Percentiles rank a stretch among this genome's conserved stretches.
Evolutionary conservation across 2,329 filamentous ascomycete genomes (phyloP).

Genomic region (Claviceps citrina): DNA sequence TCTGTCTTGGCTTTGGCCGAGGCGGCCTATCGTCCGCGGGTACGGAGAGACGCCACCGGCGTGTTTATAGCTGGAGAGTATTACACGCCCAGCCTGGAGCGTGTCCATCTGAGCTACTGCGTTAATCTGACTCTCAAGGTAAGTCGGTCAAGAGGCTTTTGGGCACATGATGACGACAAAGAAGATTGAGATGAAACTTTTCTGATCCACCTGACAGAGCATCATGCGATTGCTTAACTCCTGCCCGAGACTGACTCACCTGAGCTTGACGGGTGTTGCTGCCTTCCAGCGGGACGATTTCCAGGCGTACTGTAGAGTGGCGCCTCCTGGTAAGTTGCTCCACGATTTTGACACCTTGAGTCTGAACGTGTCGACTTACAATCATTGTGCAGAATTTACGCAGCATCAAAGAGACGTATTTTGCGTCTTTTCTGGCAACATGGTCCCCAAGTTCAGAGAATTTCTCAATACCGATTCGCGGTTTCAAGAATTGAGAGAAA

Average conservation of each 20-base stretch:
- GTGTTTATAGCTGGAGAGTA: constrained; percentile 35
- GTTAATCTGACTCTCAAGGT: constrained; percentile 68
- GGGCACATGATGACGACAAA: no score
- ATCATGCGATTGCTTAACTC: constrained; percentile 80
- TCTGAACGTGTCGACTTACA: background rate
- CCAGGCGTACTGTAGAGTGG: constrained; percentile 69
- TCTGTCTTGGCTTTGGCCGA: constrained; percentile 76
- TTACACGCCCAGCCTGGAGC: constrained; percentile 57
- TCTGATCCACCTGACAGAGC: constrained; percentile 39
- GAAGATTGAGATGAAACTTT: background rate
- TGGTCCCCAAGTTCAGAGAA: constrained; percentile 61
- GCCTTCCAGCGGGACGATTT: constrained; percentile 80
- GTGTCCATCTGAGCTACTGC: constrained; percentile 94
- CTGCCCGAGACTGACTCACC: constrained; percentile 81
- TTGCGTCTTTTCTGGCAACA: constrained; percentile 86
- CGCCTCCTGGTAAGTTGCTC: constrained; percentile 47
- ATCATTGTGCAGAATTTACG: constrained; percentile 58
- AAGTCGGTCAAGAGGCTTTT: no score
- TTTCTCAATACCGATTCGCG: constrained; percentile 50
- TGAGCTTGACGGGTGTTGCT: constrained; percentile 85
- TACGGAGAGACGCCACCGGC: constrained; percentile 32
- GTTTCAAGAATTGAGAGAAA: constrained; percentile 30
- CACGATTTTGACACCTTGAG: background rate
- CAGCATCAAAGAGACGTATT: constrained; percentile 91
- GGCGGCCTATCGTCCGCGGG: constrained; percentile 40